phyloP scores from a whole-genome alignment of 352 stramenopile species.

The Globisporangium apiculatum region DNA sequence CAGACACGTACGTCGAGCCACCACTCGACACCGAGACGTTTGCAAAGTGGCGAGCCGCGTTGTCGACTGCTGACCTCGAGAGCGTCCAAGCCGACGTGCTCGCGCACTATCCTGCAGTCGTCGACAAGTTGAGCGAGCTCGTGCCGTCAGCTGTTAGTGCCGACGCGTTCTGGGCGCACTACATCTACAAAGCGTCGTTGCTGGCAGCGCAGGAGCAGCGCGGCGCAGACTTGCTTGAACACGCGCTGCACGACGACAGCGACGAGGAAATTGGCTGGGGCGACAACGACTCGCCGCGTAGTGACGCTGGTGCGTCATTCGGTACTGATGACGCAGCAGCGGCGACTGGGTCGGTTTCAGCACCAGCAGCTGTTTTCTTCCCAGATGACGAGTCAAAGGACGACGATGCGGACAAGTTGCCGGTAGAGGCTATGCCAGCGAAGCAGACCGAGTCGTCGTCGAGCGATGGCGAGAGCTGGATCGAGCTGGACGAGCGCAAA shows the following conservation, averaged over 20 bases:
- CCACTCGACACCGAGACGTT: slow-evolving; percentile 57
- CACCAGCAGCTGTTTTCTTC: slow-evolving; percentile 19
- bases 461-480: slow-evolving; percentile 60
- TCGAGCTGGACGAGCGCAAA: slow-evolving; percentile 55
- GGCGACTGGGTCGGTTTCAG: background rate
- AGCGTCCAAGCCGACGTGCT: slow-evolving; percentile 48
- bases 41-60: slow-evolving; percentile 43
- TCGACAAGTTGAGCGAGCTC: slow-evolving; percentile 46
- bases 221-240: slow-evolving; percentile 50
- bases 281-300: slow-evolving; percentile 46
- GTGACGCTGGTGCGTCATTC: slow-evolving; percentile 19
- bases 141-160: slow-evolving; percentile 41
- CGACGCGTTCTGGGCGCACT: slow-evolving; percentile 61
- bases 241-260: slow-evolving; percentile 14
- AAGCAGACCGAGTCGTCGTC: slow-evolving; percentile 22
- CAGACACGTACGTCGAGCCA: slow-evolving; percentile 52
- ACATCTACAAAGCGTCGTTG: slow-evolving; percentile 71
- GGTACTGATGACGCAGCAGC: too few species aligned
- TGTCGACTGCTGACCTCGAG: slow-evolving; percentile 24
- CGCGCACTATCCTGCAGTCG: slow-evolving; percentile 54
- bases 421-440: background rate
- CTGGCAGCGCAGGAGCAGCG: slow-evolving; percentile 62
- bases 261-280: slow-evolving; percentile 66
- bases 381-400: slow-evolving; percentile 39
- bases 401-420: slow-evolving; percentile 10